Base-by-base conservation (phyloP, 768 basidiomycete species). In the Porphyrellus cyaneotinctus region DNA sequence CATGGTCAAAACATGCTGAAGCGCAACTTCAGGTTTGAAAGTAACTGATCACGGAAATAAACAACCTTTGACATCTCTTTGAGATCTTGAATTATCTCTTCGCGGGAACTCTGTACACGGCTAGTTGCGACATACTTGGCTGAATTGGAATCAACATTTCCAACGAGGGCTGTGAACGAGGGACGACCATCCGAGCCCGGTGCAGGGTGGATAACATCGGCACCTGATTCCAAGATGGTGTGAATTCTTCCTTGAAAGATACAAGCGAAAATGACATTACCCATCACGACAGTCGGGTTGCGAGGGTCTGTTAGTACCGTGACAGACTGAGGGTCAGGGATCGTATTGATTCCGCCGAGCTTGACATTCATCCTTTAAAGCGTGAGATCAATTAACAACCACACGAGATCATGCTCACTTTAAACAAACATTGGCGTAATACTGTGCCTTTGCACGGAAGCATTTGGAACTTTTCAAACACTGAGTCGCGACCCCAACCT, bases 171-270 rank as follows among this genome's bases (percentile, higher is more conserved):
- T 0, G 90, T 87, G 65, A 88, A 91, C 0, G 90, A 92, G 1
- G 91, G 91, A 4, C 84, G 80, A 17, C 83, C 87, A n/a, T 78
- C 80, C 0, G 87, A 79, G 10, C 88, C 88, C 18, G 91, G 88
- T 8, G 88, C 79, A 10, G 91, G 89, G 60, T 92, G 89, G 36
- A 89, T 88, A 26, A 88, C 88, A 65, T 91, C 88, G 17, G 89
- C 89, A 56, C 87, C 85, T 87, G 26, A 42, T 42, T 7, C 28
- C 50, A 13, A 14, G 51, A 46, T 20, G 8, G 38, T 44, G 24
- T 58, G n/a, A 62, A 33, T 17, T 35, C n/a, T 13, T 20, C 20
- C 10, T 47, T 26, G n/a, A 9, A 23, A 22, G 13, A 37, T 7
- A n/a, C 13, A 39, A 17, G 18, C 2, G 26, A 41, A 57, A 50